Evolutionary conservation across 1,139 yeast species (phyloP).

Genomic region (Suhomyces maxii): DNA sequence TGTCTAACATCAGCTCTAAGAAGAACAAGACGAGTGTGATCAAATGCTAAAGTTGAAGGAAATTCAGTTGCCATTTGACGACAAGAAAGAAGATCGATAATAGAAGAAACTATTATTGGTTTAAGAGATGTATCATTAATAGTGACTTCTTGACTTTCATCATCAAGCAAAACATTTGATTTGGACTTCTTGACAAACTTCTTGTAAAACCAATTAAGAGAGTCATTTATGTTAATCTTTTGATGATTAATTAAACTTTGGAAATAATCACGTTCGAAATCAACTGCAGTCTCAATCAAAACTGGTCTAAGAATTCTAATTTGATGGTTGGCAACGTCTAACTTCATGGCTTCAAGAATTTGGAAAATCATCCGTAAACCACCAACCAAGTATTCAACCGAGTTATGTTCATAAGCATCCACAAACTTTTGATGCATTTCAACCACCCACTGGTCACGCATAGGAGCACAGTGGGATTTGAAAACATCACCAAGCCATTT

Average conservation of each 20-base stretch:
- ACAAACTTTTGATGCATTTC: conserved; percentile 74
- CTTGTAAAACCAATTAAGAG: conserved; percentile 69
- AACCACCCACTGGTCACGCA: conserved; percentile 89
- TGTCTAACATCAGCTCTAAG: conserved; percentile 85
- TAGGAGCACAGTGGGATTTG: conserved; percentile 90
- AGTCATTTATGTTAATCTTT: conserved; percentile 64
- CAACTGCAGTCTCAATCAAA: conserved; percentile 84
- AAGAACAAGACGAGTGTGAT: conserved; percentile 74
- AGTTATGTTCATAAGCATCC: conserved; percentile 55
- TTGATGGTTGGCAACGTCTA: conserved; percentile 94
- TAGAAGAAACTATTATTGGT: conserved; percentile 46
- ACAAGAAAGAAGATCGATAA: conserved; percentile 67
- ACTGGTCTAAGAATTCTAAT: conserved; percentile 83
- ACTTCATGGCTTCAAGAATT: conserved; percentile 91
- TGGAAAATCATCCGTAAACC: conserved; percentile 81
- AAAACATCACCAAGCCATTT: conserved; percentile 70
- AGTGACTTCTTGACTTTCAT: conserved; percentile 14
- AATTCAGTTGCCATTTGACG: conserved; percentile 81
- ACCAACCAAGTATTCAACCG: conserved; percentile 62
- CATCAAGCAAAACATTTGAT: conserved; percentile 10
- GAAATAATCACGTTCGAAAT: conserved; percentile 87
- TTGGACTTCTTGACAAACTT: conserved; percentile 29
- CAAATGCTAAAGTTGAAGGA: conserved; percentile 86
- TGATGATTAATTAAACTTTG: conserved; percentile 66
- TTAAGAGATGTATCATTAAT: conserved; percentile 25